A percentile compares a stretch with the other conserved stretches of the same genome.
These are phyloP conservation scores for Viola odorata DNA, from an alignment of 345 rosid genomes.

Conservation along the genomic window DNA sequence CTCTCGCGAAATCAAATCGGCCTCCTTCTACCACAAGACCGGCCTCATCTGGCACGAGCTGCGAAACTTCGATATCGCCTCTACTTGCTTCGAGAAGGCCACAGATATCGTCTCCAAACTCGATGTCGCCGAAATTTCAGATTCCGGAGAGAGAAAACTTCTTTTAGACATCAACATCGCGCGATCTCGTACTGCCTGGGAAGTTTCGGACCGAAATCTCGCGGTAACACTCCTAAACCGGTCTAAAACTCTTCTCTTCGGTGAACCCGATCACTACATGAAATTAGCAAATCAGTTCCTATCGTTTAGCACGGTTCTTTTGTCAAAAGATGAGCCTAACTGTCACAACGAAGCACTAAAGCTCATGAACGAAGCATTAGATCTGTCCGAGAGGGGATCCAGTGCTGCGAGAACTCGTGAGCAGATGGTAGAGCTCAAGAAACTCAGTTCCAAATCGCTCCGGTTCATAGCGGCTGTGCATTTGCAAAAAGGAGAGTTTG, in stretches of 20 bases:
- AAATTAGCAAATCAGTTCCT: constrained; percentile 64
- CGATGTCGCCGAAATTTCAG: constrained; percentile 41
- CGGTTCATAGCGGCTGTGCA: constrained; percentile 90
- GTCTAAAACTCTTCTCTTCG: constrained; percentile 58
- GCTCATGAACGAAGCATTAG: constrained; percentile 79
- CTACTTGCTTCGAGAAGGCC: constrained; percentile 80
- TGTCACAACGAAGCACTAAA: constrained; percentile 45
- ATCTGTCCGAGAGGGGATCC: constrained; percentile 71
- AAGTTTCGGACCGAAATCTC: constrained; percentile 54
- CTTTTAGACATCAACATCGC: constrained; percentile 73
- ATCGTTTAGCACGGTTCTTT: constrained; percentile 47
- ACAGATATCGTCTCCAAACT: constrained; percentile 64
- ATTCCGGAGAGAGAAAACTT: constrained; percentile 59
- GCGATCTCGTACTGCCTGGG: constrained; percentile 88
- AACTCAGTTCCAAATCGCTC: constrained; percentile 52
- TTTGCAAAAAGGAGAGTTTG: constrained; percentile 77
- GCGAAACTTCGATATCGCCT: constrained; percentile 63
- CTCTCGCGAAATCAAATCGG: constrained; percentile 61
- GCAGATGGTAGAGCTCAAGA: constrained; percentile 50
- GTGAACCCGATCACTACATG: constrained; percentile 59
- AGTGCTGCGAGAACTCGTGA: constrained; percentile 49
- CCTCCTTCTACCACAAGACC: constrained; percentile 75
- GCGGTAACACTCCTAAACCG: constrained; percentile 75
- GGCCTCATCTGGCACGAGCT: constrained; percentile 66
- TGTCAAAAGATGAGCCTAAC: constrained; percentile 28